Conservation (phyloP, 1,284 basidiomycete genomes). For the Ustilago sp. region DNA sequence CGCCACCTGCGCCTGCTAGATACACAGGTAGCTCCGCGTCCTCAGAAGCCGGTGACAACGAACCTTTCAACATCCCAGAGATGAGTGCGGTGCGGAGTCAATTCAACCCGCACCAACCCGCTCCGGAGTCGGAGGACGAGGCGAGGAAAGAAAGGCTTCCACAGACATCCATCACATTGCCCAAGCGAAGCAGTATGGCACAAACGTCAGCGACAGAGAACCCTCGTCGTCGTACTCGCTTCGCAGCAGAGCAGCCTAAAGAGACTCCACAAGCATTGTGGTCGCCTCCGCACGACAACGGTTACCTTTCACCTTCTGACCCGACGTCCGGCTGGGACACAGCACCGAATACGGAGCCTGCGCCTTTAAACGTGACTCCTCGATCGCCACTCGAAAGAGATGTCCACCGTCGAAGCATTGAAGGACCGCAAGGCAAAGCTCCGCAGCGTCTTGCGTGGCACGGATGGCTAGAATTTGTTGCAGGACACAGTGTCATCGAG, state of each 20-base stretch:
- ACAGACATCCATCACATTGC: neutral
- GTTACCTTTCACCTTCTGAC: slow-evolving; percentile 15
- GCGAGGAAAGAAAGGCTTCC: neutral
- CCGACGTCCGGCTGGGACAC: neutral
- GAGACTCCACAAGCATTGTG: neutral
- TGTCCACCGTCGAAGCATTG: neutral
- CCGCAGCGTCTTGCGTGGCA: slow-evolving; percentile 11
- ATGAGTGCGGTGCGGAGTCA: slow-evolving; percentile 33
- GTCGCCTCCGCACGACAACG: slow-evolving; percentile 15
- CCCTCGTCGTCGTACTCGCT: slow-evolving; percentile 25
- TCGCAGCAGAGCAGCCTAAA: neutral
- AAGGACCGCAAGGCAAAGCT: neutral
- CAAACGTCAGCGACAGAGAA: slow-evolving; percentile 6
- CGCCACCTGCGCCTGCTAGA: neutral
- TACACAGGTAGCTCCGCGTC: slow-evolving; percentile 18
- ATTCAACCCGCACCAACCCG: slow-evolving; percentile 38
- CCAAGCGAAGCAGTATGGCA: slow-evolving; percentile 3
- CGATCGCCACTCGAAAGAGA: slow-evolving; percentile 18
- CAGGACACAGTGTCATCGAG: slow-evolving; percentile 18
- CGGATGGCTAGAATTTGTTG: slow-evolving; percentile 19
- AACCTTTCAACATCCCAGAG: slow-evolving; percentile 36
- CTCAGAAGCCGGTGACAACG: slow-evolving; percentile 27
- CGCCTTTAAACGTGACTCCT: slow-evolving; percentile 2
- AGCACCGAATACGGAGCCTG: slow-evolving; percentile 1
- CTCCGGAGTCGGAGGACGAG: slow-evolving; percentile 19